Conservation (phyloP, 2,329 filamentous ascomycete species). For the Cordyceps javanica region DNA sequence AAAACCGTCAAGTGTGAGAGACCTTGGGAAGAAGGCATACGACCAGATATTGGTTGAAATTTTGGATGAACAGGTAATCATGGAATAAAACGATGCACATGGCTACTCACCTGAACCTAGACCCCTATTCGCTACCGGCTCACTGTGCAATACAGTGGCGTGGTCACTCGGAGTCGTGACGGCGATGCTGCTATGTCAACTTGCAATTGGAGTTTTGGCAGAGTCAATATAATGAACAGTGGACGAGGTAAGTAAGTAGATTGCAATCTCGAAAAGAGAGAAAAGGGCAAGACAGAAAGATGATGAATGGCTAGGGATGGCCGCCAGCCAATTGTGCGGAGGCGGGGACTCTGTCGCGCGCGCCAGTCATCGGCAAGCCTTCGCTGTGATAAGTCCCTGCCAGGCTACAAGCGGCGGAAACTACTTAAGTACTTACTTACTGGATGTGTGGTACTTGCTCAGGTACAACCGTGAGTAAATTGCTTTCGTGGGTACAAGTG, state of each 20-base stretch:
- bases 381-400: no score
- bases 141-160: neutral
- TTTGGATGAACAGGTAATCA: neutral
- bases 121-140: conserved; percentile 1
- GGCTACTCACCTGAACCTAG: neutral
- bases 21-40: neutral
- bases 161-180: neutral
- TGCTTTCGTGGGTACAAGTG: neutral
- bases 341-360: conserved; percentile 3
- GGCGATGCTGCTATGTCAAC: neutral
- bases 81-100: neutral
- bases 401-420: no score
- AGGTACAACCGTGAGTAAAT: neutral
- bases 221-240: neutral
- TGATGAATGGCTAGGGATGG: neutral
- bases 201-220: neutral
- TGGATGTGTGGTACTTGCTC: neutral
- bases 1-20: neutral
- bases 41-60: neutral
- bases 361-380: conserved; percentile 5
- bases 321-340: conserved; percentile 1
- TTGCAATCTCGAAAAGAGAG: neutral
- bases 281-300: neutral
- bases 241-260: neutral
- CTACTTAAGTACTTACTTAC: neutral